Evolutionary conservation across 2,329 filamentous ascomycete species (phyloP), one percentile per base, ranked within the genome.

Genomic region (Pseudocercospora fijiensis): DNA sequence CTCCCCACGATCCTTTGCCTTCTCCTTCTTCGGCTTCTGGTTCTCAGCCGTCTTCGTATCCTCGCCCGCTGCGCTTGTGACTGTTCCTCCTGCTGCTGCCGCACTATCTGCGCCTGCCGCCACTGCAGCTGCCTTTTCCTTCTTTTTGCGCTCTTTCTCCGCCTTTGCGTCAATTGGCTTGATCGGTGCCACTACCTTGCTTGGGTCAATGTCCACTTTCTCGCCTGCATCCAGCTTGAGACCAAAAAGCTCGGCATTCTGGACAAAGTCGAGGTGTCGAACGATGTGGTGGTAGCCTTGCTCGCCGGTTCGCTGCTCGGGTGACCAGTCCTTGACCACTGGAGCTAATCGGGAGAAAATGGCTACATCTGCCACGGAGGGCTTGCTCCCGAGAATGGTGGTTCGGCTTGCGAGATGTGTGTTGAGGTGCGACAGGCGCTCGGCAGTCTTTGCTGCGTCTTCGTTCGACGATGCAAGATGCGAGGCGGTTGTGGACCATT

Each of bases 141-240:
- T 96, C 89, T 96, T 97, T 79, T 94, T 86, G 55, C 90, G 88
- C 84, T 97, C 93, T 83, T 97, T 97, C 84, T 97, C 94, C 62
- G 92, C 92, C 84, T 96, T 96, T 72, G 90, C 87, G 70, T 96
- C 92, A 66, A 94, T 87, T 20, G 90, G 90, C 71, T 94, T 94
- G 81, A 95, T 94, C 72, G 93, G 89, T 77, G 92, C 93, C 67
- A 91, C 84, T 64, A 98, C 86, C 71, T 93, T 89, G 72, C 92
- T 88, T 57, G 86, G 81, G 77, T 97, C 88, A 70, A 98, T 85
- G 70, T 81, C 80, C 73, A 97, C 80, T 83, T 95, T 96, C 75
- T 95, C 87, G 59, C 80, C 83, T 13, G 89, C 86, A 65, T 84
- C 82, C 69, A 96, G 80, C 66, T 85, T 84, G 65, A 96, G 83